Evolutionary conservation across 2,329 filamentous ascomycete species (phyloP), one percentile per base, ranked within the genome.

Genomic region (Chaetomiaceae sp.): DNA sequence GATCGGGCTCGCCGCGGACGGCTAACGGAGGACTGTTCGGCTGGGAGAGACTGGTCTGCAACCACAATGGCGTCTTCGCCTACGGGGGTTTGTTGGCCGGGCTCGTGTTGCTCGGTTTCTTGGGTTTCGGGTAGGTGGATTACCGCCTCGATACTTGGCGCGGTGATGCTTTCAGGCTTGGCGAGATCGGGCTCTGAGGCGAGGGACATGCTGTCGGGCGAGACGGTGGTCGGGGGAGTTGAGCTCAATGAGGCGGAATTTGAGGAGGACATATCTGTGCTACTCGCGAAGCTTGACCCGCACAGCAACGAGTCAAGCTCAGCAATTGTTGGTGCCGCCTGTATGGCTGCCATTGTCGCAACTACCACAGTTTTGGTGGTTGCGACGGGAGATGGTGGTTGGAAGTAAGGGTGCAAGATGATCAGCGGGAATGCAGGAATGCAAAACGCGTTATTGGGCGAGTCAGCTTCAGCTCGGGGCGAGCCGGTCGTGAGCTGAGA

Each of bases 1-100:
- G 70, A 63, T 57, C 80, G 77, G 33, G 75, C 71, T 62, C 84
- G 80, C 61, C 77, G 77, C 56, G 79, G 75, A 52, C 82, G 79
- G 50, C 65, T 63, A 46, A 67, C 60, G n/a, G 69, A 60, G 8
- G 67, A 58, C 4, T 56, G 34, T 20, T 61, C 45, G 43, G 46
- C 42, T 32, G 54, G 30, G 8, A 33, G 49, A 3, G 48, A 44
- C 13, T 34, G 54, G 21, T 59, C 51, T 33, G 58, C 61, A 13
- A 64, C 60, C 11, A 64, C 54, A 36, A 65, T 63, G 23, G 59
- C 61, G 21, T 57, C 49, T 27, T 45, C 37, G 18, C 33, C 53
- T 14, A 53, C 43, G 27, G 62, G 54, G 7, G 53, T 59, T 33
- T 57, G 56, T 14, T 54, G 51, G 34, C 58, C 50, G 6, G 56